Evolutionary conservation across 306 rosid species (phyloP).

Genomic region (Urtica urens): DNA sequence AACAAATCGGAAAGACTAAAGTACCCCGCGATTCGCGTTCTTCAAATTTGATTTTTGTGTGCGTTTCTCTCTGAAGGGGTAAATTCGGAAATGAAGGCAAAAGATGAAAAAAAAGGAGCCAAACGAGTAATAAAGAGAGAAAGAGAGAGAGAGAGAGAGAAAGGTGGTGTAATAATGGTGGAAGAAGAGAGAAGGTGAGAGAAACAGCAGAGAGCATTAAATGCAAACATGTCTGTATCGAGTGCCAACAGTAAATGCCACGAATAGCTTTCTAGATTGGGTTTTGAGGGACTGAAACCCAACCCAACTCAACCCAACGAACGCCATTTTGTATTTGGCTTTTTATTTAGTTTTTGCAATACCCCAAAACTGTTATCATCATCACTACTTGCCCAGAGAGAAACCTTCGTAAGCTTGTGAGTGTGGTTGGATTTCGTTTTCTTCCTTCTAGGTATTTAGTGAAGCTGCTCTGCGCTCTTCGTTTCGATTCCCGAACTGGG

Average conservation of each 20-base stretch:
- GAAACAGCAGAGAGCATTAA: constrained; percentile 28
- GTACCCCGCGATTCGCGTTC: constrained; percentile 2
- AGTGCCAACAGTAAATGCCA: constrained; percentile 4
- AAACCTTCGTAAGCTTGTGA: no score
- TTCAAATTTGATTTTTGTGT: not conserved
- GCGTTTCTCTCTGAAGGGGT: constrained; percentile 1
- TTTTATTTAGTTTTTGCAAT: constrained; percentile 1
- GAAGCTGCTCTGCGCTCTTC: not conserved
- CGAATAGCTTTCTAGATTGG: not conserved
- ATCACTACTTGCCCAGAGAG: constrained; percentile 3
- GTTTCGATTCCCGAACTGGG: not conserved
- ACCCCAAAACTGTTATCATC: not conserved
- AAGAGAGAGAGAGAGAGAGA: not conserved
- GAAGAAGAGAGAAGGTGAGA: constrained; percentile 21
- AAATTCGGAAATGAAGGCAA: constrained; percentile 6
- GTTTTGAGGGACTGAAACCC: not conserved
- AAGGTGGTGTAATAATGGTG: constrained; percentile 22
- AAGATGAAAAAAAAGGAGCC: not conserved
- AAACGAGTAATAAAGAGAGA: not conserved
- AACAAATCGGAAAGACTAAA: not conserved
- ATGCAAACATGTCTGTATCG: constrained; percentile 31
- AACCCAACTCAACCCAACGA: not conserved
- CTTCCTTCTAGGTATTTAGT: not conserved
- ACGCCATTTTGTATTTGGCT: not conserved
- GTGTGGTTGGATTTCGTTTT: not conserved